A percentile compares a stretch with the other conserved stretches of the same genome.
phyloP scores from a whole-genome alignment of 441 rosid genomes.

The Breynia disticha region DNA sequence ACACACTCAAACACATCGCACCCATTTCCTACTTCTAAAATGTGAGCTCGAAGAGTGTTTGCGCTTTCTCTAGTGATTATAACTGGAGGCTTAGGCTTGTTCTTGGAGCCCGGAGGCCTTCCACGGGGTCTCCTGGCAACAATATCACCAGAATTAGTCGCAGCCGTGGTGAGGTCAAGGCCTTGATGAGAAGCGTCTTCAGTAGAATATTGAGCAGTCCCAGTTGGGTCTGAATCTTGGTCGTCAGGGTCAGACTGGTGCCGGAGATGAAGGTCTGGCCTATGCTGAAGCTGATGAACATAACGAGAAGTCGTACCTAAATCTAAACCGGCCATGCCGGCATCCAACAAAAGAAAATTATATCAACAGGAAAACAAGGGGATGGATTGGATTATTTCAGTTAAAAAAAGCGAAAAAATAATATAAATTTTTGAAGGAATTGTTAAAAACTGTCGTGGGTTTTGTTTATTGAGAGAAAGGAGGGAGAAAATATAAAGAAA shows the following conservation, averaged over 20 bases:
- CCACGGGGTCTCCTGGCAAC: conserved; percentile 74
- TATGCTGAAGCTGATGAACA: conserved; percentile 63
- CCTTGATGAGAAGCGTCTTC: conserved; percentile 35
- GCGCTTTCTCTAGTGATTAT: conserved; percentile 91
- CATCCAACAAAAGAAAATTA: conserved; percentile 37
- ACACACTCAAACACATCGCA: conserved; percentile 81
- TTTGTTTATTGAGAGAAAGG: conserved; percentile 27
- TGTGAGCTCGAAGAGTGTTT: conserved; percentile 85
- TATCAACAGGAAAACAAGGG: conserved; percentile 31
- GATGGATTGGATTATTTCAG: conserved; percentile 4
- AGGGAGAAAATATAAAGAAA: conserved; percentile 19
- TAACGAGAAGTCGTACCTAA: conserved; percentile 71
- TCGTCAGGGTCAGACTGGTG: conserved; percentile 30
- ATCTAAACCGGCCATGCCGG: conserved; percentile 78
- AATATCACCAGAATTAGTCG: conserved; percentile 29
- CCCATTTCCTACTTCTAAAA: conserved; percentile 79
- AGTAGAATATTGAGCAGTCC: conserved; percentile 24
- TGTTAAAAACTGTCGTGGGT: conserved; percentile 36
- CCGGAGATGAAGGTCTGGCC: conserved; percentile 61
- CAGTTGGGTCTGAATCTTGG: conserved; percentile 26
- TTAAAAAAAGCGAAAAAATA: conserved; percentile 3
- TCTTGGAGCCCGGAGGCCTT: conserved; percentile 86
- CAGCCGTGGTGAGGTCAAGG: conserved; percentile 25
- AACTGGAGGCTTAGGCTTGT: conserved; percentile 85
- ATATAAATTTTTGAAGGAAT: conserved; percentile 1